Base-by-base conservation (phyloP, 805 yeast species). In the Schwanniomyces polymorphus region DNA sequence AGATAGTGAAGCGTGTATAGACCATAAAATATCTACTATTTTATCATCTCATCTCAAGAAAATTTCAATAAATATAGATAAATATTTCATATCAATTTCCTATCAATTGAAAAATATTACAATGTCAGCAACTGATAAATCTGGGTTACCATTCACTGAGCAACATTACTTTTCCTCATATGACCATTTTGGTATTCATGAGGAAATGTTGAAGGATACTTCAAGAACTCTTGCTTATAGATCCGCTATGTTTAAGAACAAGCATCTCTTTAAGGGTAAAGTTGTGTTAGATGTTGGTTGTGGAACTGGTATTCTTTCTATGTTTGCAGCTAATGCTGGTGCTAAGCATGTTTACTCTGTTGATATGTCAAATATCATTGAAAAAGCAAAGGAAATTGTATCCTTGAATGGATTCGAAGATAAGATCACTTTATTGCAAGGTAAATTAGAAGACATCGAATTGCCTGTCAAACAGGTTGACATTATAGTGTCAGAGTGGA, bases 271-370 rank as follows among this genome's bases (percentile, higher is more conserved):
- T 77, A 90, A 91, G 67, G 97, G 84, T 69, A 94, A 94, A 75
- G 72, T 92, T 51, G 99, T 94, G 7, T 76, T 94, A 48, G 99
- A 94, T 71, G 99, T 94, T 48, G 99, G 99, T 42, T 95, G 99
- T 70, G 99, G 99, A 57, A 94, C 99, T 17, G 99, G 99, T 57
- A 91, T 94, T 56, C 74, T 94, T 52, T 91, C 97, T 23, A 89
- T 94, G 97, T 94, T 94, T 76, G 98, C 98, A 14, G 97, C 92
- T 43, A 86, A 85, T 63, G 96, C 97, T n/a, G 99, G 99, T 55
- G 99, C 99, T 53, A 90, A 91, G 67, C 97, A 91, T 64, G 99
- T 94, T 45, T 86, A 91, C 67, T 96, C 96, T 42, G 97, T 94
- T 46, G 99, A 94, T 70, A 91, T 91, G 91, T 90, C 97, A 21